Evolutionary conservation across 495 filamentous ascomycete genomes (phyloP), one percentile per base, ranked within the genome.

Genomic region (Neurospora pannonica): DNA sequence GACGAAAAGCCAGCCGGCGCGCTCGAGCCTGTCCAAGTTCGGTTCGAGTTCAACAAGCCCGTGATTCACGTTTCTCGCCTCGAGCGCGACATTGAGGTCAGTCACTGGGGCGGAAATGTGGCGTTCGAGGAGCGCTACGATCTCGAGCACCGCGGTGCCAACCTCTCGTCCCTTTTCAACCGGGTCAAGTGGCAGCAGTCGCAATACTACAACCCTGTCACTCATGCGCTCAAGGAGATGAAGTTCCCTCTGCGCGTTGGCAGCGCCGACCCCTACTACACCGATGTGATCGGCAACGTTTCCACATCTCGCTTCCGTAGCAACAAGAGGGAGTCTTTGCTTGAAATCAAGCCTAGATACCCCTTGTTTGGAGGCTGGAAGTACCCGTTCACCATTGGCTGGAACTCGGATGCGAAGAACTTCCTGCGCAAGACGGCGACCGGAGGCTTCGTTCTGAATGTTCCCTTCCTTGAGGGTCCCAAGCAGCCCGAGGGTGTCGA

Each of bases 361-460:
- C 96, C 96, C 9, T 80, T 99, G 34, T 98, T 98, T 79, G 96
- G 96, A 69, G 94, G 93, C 71, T 99, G 96, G 96, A 97, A 97
- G 83, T 98, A 97, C 80, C 95, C 91, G 75, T 99, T 98, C 85
- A 91, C 91, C 67, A 88, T 98, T 62, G 97, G 96, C 74, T 99
- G 96, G 95, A 93, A 97, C 85, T 91, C 92, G 71, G 89, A 95
- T 73, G 87, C 97, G 28, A 87, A 88, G 75, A 87, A 88, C 40
- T 97, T 93, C 81, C 79, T 99, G 72, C 88, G 92, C 71, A 89
- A 88, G 77, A 86, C 83, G 43, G 85, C 85, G 34, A 83, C 83
- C 4, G 90, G 93, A 42, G 87, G 88, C 6, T 95, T 92, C 77
- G 88, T 97, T n/a, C 87, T 99, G 39, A 96, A 93, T 81, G 92